A percentile compares a stretch with the other conserved stretches of the same genome.
Evolutionary conservation across 2,329 filamentous ascomycete genomes (phyloP).

Genomic region (Claviceps purpurea): DNA sequence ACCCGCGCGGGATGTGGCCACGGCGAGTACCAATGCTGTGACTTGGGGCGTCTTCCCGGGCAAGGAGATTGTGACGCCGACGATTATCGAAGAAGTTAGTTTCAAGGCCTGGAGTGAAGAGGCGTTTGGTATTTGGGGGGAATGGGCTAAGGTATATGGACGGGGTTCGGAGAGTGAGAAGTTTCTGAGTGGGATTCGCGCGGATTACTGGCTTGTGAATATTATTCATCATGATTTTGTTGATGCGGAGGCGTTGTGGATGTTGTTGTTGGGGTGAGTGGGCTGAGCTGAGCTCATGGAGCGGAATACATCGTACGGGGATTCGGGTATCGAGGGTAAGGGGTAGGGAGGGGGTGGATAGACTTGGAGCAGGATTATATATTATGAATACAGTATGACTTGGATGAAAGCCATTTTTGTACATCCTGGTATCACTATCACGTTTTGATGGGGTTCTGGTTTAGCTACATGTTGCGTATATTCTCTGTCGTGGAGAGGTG

Average conservation of each 20-base stretch:
- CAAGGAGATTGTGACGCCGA: slow-evolving; percentile 92
- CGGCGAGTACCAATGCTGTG: slow-evolving; percentile 69
- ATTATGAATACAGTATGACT: no score
- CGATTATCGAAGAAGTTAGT: slow-evolving; percentile 90
- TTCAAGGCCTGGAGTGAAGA: slow-evolving; percentile 93
- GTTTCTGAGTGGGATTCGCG: slow-evolving; percentile 52
- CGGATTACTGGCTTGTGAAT: slow-evolving; percentile 80
- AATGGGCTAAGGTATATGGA: slow-evolving; percentile 87
- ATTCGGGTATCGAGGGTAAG: no score
- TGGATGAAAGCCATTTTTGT: no score
- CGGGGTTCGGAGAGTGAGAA: slow-evolving; percentile 56
- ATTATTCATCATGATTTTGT: slow-evolving; percentile 72
- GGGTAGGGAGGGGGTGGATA: no score
- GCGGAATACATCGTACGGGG: no score
- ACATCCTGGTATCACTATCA: no score
- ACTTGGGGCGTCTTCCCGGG: slow-evolving; percentile 94
- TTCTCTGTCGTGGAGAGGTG: no score
- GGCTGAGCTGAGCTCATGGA: background rate
- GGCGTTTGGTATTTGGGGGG: slow-evolving; percentile 87
- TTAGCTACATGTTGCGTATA: no score
- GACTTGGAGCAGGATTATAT: no score
- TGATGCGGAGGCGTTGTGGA: slow-evolving; percentile 59
- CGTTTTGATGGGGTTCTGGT: no score
- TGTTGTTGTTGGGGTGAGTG: slow-evolving; percentile 33
- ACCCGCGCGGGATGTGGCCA: slow-evolving; percentile 17